Conservation (phyloP, 2,329 filamentous ascomycete genomes). For the Xylaria polymorpha region DNA sequence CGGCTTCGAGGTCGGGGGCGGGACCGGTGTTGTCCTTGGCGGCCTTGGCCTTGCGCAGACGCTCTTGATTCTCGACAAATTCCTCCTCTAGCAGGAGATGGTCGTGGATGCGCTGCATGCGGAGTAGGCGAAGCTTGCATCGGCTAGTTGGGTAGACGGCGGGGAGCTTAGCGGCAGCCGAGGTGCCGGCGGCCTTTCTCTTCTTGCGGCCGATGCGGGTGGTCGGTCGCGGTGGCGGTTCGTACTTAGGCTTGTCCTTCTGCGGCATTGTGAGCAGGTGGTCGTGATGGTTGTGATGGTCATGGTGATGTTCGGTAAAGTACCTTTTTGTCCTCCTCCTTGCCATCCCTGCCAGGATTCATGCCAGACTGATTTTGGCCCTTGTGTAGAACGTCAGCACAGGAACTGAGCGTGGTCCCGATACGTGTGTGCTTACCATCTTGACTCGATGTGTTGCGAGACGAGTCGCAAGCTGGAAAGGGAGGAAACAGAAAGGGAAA, state of each 20-base stretch:
- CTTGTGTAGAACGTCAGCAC: slow-evolving; percentile 55
- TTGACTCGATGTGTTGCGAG: slow-evolving; percentile 40
- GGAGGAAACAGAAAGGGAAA: slow-evolving; percentile 13
- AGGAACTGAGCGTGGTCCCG: not conserved
- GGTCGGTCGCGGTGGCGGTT: slow-evolving; percentile 95
- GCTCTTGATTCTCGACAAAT: slow-evolving; percentile 99
- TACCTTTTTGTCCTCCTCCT: slow-evolving; percentile 94
- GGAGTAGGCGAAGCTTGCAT: slow-evolving; percentile 95
- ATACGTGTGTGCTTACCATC: slow-evolving; percentile 43
- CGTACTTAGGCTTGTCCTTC: slow-evolving; percentile 99
- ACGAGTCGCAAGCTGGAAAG: slow-evolving; percentile 25
- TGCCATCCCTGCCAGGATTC: slow-evolving; percentile 79
- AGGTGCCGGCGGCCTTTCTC: slow-evolving; percentile 93
- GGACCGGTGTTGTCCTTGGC: slow-evolving; percentile 76
- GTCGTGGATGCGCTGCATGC: slow-evolving; percentile 99
- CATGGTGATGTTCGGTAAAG: slow-evolving; percentile 56
- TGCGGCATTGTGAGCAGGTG: slow-evolving; percentile 53
- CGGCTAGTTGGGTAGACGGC: slow-evolving; percentile 93
- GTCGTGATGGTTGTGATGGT: slow-evolving; percentile 1
- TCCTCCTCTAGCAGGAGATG: slow-evolving; percentile 97
- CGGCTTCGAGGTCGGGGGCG: slow-evolving; percentile 76
- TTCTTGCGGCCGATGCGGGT: slow-evolving; percentile 98
- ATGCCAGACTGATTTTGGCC: slow-evolving; percentile 90
- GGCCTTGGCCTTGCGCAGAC: slow-evolving; percentile 89
- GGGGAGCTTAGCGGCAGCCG: slow-evolving; percentile 94